A percentile compares a stretch with the other conserved stretches of the same genome.
Conservation (phyloP, 2,329 filamentous ascomycete species). For the Bretziella fagacearum region DNA sequence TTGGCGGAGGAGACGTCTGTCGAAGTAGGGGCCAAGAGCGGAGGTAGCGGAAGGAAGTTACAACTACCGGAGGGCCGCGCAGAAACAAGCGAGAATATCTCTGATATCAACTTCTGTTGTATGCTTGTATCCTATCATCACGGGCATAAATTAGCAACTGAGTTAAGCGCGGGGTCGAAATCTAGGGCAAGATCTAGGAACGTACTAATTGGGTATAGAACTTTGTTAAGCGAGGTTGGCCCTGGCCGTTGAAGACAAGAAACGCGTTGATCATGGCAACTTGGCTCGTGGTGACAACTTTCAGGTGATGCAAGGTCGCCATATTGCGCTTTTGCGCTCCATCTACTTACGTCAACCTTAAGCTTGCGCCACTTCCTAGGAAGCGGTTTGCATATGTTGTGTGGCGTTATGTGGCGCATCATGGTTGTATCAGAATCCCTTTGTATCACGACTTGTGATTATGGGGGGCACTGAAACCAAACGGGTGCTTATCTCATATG, state of each 20-base stretch:
- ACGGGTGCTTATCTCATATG: no score
- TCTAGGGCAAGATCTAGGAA: not conserved
- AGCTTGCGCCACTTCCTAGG: no score
- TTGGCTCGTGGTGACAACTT: no score
- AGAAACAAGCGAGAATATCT: slow-evolving; percentile 92
- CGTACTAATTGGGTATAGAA: slow-evolving; percentile 92
- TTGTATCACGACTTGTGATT: not conserved
- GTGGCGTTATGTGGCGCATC: not conserved
- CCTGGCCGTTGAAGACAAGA: slow-evolving; percentile 95
- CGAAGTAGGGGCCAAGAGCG: slow-evolving; percentile 44
- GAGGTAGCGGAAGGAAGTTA: slow-evolving; percentile 80
- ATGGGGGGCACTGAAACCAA: no score
- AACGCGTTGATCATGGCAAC: slow-evolving; percentile 88
- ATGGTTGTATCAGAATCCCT: not conserved
- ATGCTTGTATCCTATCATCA: slow-evolving; percentile 71
- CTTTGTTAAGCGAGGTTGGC: slow-evolving; percentile 89
- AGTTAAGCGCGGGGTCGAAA: not conserved
- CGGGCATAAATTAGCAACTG: not conserved
- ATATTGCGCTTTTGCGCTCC: no score
- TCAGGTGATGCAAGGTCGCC: no score
- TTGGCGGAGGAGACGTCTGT: slow-evolving; percentile 50
- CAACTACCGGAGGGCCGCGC: slow-evolving; percentile 83
- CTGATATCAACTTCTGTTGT: slow-evolving; percentile 87
- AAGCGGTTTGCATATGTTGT: no score
- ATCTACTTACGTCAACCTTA: no score